phyloP scores from a whole-genome alignment of 495 filamentous ascomycete genomes.

The Penicillium coprophilum region DNA sequence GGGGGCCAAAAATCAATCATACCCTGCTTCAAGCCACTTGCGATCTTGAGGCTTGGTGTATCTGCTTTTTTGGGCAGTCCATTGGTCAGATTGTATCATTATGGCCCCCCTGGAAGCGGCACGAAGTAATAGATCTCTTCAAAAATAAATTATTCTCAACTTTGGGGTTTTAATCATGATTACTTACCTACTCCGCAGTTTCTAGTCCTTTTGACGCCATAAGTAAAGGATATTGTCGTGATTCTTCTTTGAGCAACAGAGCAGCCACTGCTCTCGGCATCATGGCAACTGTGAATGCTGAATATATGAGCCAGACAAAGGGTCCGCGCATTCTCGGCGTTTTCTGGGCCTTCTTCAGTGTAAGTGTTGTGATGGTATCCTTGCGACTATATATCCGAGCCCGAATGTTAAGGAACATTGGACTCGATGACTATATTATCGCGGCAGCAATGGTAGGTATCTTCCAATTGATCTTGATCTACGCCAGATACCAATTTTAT shows the following conservation, averaged over 20 bases:
- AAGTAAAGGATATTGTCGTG: background rate
- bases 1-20: background rate
- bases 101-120: too few relatives aligned
- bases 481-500: background rate
- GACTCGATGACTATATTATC: background rate
- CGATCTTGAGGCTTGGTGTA: background rate
- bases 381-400: conserved; percentile 46
- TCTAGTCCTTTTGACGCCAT: background rate
- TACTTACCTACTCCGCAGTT: too few relatives aligned
- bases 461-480: too few relatives aligned
- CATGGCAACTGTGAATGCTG: background rate
- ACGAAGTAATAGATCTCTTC: too few relatives aligned
- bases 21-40: background rate
- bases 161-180: too few relatives aligned
- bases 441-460: background rate
- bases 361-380: conserved; percentile 30
- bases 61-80: background rate
- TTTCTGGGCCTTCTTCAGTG: conserved; percentile 31
- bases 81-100: background rate
- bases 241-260: background rate
- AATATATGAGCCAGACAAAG: background rate
- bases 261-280: background rate
- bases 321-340: conserved; percentile 33
- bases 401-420: conserved; percentile 35
- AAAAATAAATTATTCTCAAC: too few relatives aligned